Conservation (phyloP, 805 yeast genomes). For the Yarrowia sp. region DNA sequence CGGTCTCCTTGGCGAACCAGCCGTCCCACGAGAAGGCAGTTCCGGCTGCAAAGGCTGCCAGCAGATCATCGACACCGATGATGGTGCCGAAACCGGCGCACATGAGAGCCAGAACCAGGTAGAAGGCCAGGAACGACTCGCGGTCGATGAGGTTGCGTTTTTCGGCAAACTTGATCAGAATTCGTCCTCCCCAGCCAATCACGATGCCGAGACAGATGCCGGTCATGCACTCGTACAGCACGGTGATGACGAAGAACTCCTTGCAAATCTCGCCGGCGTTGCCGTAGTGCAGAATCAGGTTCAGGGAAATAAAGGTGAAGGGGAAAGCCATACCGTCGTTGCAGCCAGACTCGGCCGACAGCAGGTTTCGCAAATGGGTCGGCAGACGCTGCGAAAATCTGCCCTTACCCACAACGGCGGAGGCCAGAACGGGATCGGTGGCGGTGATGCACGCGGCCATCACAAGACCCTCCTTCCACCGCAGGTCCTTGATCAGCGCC, state of each 20-base stretch:
- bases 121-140: slow-evolving; percentile 83
- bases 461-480: slow-evolving; percentile 67
- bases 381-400: slow-evolving; percentile 88
- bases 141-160: slow-evolving; percentile 68
- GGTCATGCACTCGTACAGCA: slow-evolving; percentile 76
- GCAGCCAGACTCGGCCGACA: slow-evolving; percentile 85
- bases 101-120: slow-evolving; percentile 73
- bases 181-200: slow-evolving; percentile 70
- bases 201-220: slow-evolving; percentile 73
- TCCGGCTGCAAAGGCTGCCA: slow-evolving; percentile 90
- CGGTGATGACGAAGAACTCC: slow-evolving; percentile 75
- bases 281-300: slow-evolving; percentile 64
- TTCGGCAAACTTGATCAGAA: slow-evolving; percentile 73
- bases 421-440: slow-evolving; percentile 92
- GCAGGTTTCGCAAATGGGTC: slow-evolving; percentile 80
- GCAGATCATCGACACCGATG: slow-evolving; percentile 82
- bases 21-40: slow-evolving; percentile 95
- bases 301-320: slow-evolving; percentile 67
- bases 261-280: slow-evolving; percentile 66
- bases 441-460: slow-evolving; percentile 90
- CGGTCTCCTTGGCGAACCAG: slow-evolving; percentile 76
- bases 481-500: slow-evolving; percentile 68
- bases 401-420: slow-evolving; percentile 93
- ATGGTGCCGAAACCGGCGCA: slow-evolving; percentile 89
- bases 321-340: slow-evolving; percentile 98